Base-by-base conservation (phyloP, 2,329 filamentous ascomycete genomes). In the Fusarium protoensiforme region DNA sequence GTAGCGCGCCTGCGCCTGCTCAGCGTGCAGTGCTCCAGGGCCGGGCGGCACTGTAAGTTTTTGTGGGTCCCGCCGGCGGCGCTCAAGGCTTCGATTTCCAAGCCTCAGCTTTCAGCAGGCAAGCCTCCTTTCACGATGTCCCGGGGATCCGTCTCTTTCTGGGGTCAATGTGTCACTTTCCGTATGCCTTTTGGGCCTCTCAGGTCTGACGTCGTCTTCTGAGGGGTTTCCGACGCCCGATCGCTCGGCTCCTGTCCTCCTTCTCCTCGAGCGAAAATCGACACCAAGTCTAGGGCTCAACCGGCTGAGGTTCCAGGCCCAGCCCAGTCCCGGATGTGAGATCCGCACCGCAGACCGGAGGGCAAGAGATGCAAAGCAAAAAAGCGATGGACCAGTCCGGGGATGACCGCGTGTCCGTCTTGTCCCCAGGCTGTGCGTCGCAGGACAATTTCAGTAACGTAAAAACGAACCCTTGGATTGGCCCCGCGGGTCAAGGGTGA, bases 381-480 rank as follows among this genome's bases (percentile, higher is more conserved):
- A 66, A 57, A 73, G 54, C 33, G 58, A 67, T 65, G 71, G 67
- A 67, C 65, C 69, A 71, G 64, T 67, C 64, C 75, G 69, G 73
- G 68, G 72, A 76, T 73, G 68, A 69, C 74, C 75, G 76, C 65
- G 74, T 74, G 63, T 71, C 65, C 72, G 71, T 72, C 61, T 72
- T 69, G 71, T 74, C 71, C 62, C 72, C 72, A 74, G 68, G 46
- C 58, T 64, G 72, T 69, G 68, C 65, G 38, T 61, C 65, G 64
- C 65, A 41, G 48, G 43, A 54, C 74, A 67, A 70, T 78, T 75
- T 71, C 65, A 68, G 70, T 78, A 76, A 73, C 76, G 76, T 78
- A 78, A 78, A 77, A 61, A 60, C 56, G 61, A 78, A 72, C 63
- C 58, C 67, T 71, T 71, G 76, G 76, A 78, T 78, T 78, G 76